These are phyloP conservation scores for Crithidia acanthocephali DNA, from an alignment of 208 protist genomes.

Conservation along the genomic window DNA sequence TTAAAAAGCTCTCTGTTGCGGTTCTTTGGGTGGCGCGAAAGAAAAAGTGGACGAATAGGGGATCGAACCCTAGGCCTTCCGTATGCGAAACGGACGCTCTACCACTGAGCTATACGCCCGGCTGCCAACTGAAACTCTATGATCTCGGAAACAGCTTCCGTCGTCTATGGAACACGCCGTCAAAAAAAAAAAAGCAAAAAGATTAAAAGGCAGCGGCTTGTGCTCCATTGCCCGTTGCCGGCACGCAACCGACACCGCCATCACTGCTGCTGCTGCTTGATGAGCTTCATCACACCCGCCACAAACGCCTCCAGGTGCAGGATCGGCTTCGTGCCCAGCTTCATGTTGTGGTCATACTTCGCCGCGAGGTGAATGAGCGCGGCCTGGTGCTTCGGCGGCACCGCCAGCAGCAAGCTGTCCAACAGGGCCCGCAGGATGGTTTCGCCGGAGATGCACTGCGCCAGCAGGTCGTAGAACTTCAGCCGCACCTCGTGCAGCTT, in stretches of 20 bases:
- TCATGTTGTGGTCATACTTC: slow-evolving; percentile 97
- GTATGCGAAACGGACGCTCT: not conserved
- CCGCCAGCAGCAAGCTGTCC: slow-evolving; percentile 72
- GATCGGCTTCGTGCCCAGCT: slow-evolving; percentile 97
- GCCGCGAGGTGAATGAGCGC: slow-evolving; percentile 94
- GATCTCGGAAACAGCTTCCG: no score
- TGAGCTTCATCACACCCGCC: slow-evolving; percentile 82
- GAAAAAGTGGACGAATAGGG: no score
- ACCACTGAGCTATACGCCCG: no score
- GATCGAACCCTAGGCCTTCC: not conserved
- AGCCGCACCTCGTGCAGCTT: slow-evolving; percentile 93
- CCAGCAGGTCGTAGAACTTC: slow-evolving; percentile 98
- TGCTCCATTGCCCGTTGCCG: no score
- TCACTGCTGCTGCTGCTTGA: slow-evolving; percentile 48
- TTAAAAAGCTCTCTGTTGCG: no score
- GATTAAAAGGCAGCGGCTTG: no score
- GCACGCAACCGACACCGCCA: not conserved
- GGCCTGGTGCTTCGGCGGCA: slow-evolving; percentile 74
- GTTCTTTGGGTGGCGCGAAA: no score
- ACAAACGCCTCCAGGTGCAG: slow-evolving; percentile 99
- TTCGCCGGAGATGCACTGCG: slow-evolving; percentile 98
- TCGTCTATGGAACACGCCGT: no score
- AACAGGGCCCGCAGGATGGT: slow-evolving; percentile 94
- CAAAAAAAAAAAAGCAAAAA: no score
- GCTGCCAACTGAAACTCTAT: no score